Base-by-base conservation (phyloP, 2,329 filamentous ascomycete genomes). In the Fusarium sp. region DNA sequence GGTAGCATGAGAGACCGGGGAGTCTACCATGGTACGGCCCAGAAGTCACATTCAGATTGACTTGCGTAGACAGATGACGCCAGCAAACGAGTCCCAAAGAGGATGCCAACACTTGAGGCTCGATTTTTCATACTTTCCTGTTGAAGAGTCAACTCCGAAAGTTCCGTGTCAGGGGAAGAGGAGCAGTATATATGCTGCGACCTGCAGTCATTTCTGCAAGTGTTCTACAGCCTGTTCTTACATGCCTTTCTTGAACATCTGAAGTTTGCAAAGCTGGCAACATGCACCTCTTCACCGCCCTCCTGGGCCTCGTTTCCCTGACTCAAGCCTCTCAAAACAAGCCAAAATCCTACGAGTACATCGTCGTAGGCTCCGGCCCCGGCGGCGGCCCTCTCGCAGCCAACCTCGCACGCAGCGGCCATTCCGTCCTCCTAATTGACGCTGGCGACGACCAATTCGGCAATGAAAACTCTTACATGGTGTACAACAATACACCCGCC, bases 1-100 rank as follows among this genome's bases (percentile, higher is more conserved):
- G 6, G 38, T 9, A 8, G 0, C 8, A 5, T 4, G 0, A 23
- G 4, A 8, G 4, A 23, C 11, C 8, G 20, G 4, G 7, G 13
- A 14, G 13, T 23, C 2, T 5, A 14, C 20, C 13, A 6, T 23
- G 8, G 40, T 6, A 23, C 2, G 20, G 20, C 3, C 40, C 2
- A 42, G 18, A 14, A 5, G 9, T 16, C n/a, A 16, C 16, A 38
- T 34, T 38, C 9, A 38, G 38, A 20, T 6, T 13, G 20, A 44
- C 18, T 44, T 23, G 13, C 40, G 18, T 7, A 4, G 40, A 23
- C 18, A 44, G 18, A 14, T 44, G 40, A 44, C 40, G 40, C 40
- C 40, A 44, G 13, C 40, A 44, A 25, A 6, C 7, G 20, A 1
- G 20, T 25, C 40, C 2, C 0, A 16, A 36, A 25, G 23, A 14